Conservation (phyloP, 257 asterid genomes). For the Anisodus acutangulus region DNA sequence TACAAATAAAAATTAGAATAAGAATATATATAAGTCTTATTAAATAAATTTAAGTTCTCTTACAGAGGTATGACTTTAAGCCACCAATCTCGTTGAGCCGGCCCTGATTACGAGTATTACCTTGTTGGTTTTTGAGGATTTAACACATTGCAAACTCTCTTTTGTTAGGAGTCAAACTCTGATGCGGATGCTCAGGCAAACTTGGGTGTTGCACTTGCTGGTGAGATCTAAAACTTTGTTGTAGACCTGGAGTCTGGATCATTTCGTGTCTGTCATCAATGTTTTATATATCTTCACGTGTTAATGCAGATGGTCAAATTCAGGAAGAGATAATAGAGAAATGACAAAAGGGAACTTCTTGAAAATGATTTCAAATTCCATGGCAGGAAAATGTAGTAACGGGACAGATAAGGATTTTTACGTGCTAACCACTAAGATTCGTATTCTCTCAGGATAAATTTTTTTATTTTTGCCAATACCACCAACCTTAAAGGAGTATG, state of each 20-base stretch:
- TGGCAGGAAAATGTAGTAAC: background rate
- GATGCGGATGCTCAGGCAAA: constrained; percentile 97
- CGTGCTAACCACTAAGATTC: background rate
- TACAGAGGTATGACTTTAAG: too few relatives aligned
- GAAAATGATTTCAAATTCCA: background rate
- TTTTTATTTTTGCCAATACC: background rate
- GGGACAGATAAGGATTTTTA: background rate
- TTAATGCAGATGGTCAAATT: constrained; percentile 69
- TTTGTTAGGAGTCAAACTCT: constrained; percentile 68
- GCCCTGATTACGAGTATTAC: background rate
- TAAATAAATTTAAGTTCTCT: too few relatives aligned
- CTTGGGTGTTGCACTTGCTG: constrained; percentile 83
- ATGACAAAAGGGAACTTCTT: constrained; percentile 34
- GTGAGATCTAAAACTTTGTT: constrained; percentile 44
- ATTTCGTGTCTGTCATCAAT: background rate
- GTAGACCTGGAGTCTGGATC: too few relatives aligned
- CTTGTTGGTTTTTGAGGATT: constrained; percentile 2
- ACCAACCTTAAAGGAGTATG: constrained; percentile 10
- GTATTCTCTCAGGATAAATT: background rate
- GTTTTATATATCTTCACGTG: background rate
- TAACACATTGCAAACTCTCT: background rate
- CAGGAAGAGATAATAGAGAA: constrained; percentile 62
- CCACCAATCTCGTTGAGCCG: too few relatives aligned
- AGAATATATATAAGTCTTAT: too few relatives aligned
- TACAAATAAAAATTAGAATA: too few relatives aligned